A percentile compares a stretch with the other conserved stretches of the same genome.
Evolutionary conservation across 495 filamentous ascomycete genomes (phyloP).

Genomic region (Thermothielavioides terrestris): DNA sequence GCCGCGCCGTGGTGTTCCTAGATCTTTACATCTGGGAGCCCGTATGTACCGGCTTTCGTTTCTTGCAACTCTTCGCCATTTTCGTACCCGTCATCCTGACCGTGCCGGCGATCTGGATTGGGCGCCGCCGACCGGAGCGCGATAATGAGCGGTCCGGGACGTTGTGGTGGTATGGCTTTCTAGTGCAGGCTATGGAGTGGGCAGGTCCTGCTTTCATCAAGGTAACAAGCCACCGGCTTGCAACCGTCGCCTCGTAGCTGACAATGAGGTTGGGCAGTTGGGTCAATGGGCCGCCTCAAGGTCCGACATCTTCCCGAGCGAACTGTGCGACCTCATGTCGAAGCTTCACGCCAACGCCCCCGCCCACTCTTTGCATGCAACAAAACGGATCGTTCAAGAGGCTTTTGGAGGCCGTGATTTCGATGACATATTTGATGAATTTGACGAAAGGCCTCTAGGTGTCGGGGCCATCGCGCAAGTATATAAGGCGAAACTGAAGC

Average conservation of each 20-base stretch:
- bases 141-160: conserved; percentile 69
- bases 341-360: conserved; percentile 90
- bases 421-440: conserved; percentile 94
- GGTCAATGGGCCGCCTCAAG: conserved; percentile 99
- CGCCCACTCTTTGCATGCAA: conserved; percentile 74
- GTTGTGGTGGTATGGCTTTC: conserved; percentile 89
- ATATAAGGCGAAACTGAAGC: conserved; percentile 88
- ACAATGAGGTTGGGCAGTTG: conserved; percentile 48
- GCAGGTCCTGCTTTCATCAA: conserved; percentile 98
- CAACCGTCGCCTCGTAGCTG: conserved; percentile 4
- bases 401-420: conserved; percentile 77
- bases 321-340: conserved; percentile 90
- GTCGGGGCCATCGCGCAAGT: conserved; percentile 98
- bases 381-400: conserved; percentile 65
- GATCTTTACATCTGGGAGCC: conserved; percentile 77
- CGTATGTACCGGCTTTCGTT: conserved; percentile 75
- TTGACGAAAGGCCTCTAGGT: conserved; percentile 80
- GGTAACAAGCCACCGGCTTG: conserved; percentile 37
- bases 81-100: conserved; percentile 83
- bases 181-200: conserved; percentile 84
- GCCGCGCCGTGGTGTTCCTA: conserved; percentile 51
- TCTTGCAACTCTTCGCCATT: conserved; percentile 74
- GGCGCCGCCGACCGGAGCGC: conserved; percentile 46
- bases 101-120: conserved; percentile 75
- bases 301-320: conserved; percentile 92